Conservation (phyloP, 164 flowering plant species). For the Umbilicus rupestris region DNA sequence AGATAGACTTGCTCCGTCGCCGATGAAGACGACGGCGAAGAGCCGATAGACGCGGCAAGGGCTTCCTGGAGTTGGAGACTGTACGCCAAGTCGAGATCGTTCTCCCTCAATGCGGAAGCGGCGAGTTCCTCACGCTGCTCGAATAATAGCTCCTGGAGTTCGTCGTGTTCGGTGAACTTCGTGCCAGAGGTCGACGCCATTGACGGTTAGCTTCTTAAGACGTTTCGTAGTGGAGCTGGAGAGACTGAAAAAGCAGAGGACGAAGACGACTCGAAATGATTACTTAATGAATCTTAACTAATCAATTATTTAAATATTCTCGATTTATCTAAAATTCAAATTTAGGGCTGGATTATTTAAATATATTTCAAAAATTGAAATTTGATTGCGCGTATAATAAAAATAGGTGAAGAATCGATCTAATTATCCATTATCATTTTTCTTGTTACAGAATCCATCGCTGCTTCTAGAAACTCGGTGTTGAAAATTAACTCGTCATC, state of each 20-base stretch:
- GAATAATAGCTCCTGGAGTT: background rate
- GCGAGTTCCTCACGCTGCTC: conserved; percentile 6
- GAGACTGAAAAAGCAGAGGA: background rate
- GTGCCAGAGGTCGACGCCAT: conserved; percentile 7
- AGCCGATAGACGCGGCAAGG: background rate
- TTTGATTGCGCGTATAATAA: too few species aligned
- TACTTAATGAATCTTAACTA: too few species aligned
- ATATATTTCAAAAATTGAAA: too few species aligned
- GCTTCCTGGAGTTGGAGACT: conserved; percentile 7
- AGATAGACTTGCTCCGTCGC: background rate
- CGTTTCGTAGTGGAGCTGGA: background rate
- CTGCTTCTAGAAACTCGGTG: background rate
- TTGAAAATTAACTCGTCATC: conserved; percentile 2
- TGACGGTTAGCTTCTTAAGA: conserved; percentile 2
- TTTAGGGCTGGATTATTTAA: too few species aligned
- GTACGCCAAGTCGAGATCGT: conserved; percentile 3
- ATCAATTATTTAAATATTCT: too few species aligned
- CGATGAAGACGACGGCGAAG: background rate
- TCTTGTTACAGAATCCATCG: background rate
- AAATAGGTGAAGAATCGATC: too few species aligned
- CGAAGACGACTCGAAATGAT: background rate
- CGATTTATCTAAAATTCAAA: too few species aligned
- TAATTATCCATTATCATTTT: background rate
- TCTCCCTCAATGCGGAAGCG: background rate
- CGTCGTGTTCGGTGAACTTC: background rate